Conservation (phyloP, 805 yeast genomes). For the Monosporozyma unispora region DNA sequence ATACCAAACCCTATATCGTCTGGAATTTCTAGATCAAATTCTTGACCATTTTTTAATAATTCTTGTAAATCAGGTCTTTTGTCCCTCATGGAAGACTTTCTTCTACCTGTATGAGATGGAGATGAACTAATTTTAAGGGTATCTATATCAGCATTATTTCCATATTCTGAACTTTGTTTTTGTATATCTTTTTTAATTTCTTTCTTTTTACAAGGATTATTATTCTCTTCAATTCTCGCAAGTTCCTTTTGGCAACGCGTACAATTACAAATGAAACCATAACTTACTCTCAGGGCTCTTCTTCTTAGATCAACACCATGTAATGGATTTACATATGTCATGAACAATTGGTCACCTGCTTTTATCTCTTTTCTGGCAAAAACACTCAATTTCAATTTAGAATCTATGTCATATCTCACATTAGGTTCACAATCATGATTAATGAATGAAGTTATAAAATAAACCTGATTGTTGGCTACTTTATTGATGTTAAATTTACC, state of each 20-base stretch:
- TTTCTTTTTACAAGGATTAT: neutral
- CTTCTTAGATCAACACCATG: conserved; percentile 56
- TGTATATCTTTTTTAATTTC: neutral
- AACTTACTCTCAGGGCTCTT: conserved; percentile 56
- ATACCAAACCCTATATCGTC: conserved; percentile 19
- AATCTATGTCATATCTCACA: conserved; percentile 41
- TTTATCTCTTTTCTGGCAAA: conserved; percentile 49
- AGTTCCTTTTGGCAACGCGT: conserved; percentile 52
- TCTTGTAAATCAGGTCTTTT: conserved; percentile 37
- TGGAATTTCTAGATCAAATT: conserved; percentile 43
- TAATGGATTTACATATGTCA: conserved; percentile 61
- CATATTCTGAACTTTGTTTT: neutral
- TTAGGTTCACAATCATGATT: conserved; percentile 75
- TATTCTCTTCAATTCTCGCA: neutral
- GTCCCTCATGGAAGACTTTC: conserved; percentile 28
- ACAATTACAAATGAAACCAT: conserved; percentile 74
- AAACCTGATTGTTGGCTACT: conserved; percentile 48
- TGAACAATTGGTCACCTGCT: conserved; percentile 58
- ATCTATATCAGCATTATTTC: neutral
- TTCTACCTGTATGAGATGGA: conserved; percentile 6
- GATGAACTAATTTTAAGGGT: neutral
- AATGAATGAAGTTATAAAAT: conserved; percentile 54
- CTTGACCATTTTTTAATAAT: conserved; percentile 37
- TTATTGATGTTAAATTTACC: conserved; percentile 74
- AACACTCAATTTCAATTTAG: conserved; percentile 45